A percentile compares a stretch with the other conserved stretches of the same genome.
Evolutionary conservation across 495 filamentous ascomycete species (phyloP).

Genomic region (Talaromyces thailandensis): DNA sequence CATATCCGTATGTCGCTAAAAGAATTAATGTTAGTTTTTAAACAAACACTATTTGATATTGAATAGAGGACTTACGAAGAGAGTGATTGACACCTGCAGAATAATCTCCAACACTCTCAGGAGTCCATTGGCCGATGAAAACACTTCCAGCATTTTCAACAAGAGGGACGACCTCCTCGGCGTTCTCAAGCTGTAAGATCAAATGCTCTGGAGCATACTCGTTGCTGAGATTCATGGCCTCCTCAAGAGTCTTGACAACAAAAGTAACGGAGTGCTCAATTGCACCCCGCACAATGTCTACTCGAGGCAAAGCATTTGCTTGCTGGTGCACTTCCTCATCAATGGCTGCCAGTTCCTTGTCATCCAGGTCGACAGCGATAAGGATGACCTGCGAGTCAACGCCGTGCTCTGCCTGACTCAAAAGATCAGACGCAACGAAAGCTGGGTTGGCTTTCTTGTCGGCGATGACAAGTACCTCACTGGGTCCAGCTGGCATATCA

Average conservation of each 20-base stretch:
- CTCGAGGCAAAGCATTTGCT: conserved; percentile 78
- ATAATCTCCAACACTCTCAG: conserved; percentile 95
- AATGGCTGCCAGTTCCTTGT: conserved; percentile 63
- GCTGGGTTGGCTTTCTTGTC: conserved; percentile 83
- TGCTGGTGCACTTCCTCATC: conserved; percentile 87
- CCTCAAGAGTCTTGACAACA: conserved; percentile 65
- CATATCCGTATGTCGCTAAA: conserved; percentile 90
- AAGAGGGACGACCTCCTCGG: conserved; percentile 58
- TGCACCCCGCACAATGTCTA: conserved; percentile 87
- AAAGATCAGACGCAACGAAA: conserved; percentile 88
- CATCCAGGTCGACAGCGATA: conserved; percentile 72
- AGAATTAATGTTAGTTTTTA: background rate
- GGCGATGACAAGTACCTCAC: conserved; percentile 93
- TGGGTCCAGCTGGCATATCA: conserved; percentile 97
- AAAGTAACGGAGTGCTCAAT: conserved; percentile 88
- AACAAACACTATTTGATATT: background rate
- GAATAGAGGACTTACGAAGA: conserved; percentile 59
- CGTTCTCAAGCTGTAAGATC: conserved; percentile 77
- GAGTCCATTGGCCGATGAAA: conserved; percentile 92
- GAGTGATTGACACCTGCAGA: conserved; percentile 97
- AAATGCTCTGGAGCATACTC: conserved; percentile 95
- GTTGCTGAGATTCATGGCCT: conserved; percentile 85
- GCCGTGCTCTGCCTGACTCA: conserved; percentile 95
- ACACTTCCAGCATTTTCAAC: conserved; percentile 95
- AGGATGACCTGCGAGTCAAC: conserved; percentile 91